These are phyloP conservation scores for Globisporangium apiculatum DNA, from an alignment of 352 stramenopile species.

Conservation along the genomic window DNA sequence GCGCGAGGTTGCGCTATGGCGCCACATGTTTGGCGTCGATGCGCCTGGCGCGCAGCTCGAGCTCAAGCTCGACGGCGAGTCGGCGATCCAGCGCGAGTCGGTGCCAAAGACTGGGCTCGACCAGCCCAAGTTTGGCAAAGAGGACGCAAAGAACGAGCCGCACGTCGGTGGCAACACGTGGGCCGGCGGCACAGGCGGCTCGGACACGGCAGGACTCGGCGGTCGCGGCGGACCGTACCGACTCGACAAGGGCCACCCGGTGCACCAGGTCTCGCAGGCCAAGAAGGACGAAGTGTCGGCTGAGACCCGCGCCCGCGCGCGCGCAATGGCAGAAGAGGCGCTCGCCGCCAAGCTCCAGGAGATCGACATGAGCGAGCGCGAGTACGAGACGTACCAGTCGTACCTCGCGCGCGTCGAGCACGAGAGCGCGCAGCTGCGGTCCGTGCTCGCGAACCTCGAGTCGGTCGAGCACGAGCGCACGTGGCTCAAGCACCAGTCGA, in stretches of 20 bases:
- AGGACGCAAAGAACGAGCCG: constrained; percentile 90
- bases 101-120: constrained; percentile 61
- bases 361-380: constrained; percentile 83
- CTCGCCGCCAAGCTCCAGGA: constrained; percentile 59
- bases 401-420: constrained; percentile 70
- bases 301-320: constrained; percentile 57
- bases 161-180: constrained; percentile 95
- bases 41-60: constrained; percentile 12
- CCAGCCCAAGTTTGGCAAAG: constrained; percentile 90
- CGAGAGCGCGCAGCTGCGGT: constrained; percentile 71
- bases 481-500: constrained; percentile 91
- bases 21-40: constrained; percentile 51
- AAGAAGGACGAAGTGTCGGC: constrained; percentile 92
- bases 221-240: constrained; percentile 93
- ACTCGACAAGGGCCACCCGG: constrained; percentile 89
- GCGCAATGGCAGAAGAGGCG: constrained; percentile 66
- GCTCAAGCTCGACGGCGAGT: constrained; percentile 41
- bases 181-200: constrained; percentile 90
- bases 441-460: constrained; percentile 81
- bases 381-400: constrained; percentile 72
- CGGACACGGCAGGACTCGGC: constrained; percentile 90
- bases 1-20: constrained; percentile 45
- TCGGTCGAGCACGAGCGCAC: constrained; percentile 78
- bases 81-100: constrained; percentile 28
- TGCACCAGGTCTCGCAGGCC: constrained; percentile 92